Base-by-base conservation (phyloP, 1,139 yeast genomes). In the Suhomyces bribrorum region DNA sequence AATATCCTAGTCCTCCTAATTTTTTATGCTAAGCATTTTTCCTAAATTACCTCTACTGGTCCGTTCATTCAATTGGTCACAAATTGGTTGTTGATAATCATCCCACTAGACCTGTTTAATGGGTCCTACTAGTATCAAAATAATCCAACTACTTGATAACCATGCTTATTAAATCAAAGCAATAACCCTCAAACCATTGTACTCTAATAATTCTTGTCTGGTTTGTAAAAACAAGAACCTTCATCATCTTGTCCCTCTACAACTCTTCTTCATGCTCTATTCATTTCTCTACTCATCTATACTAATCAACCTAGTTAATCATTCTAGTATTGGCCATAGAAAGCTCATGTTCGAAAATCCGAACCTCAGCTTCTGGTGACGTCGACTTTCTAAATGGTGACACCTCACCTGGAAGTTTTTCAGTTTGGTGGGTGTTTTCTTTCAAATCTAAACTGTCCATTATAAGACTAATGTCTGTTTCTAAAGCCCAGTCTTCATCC, bases 401-500 rank as follows among this genome's bases (percentile, higher is more conserved):
- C 5, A 13, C 26, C 7, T 37, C 40, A 9, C 36, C 34, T 16
- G 20, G 30, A 12, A 25, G 14, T 32, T 32, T 27, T 9, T 13
- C 26, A 7, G 18, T 23, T 7, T 11, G 26, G 14, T 24, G 26
- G 14, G 25, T 37, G n/a, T 16, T 15, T 5, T 31, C 6, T 7
- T 34, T 29, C 31, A 42, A 34, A 26, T 39, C 14, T 36, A 40
- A 34, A 14, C 31, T 36, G 25, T 40, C 44, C 8, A 40, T 11
- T 2, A 40, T 34, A 14, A 34, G 27, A 23, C 38, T 36, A n/a
- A 37, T 25, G 26, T 37, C 40, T 17, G 43, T 33, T 9, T 37
- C 44, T 18, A 42, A 34, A 13, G 44, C 48, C 50, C 49, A 35
- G 31, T 47, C 55, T 27, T 62, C 67, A 34, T 61, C 67, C 39